phyloP scores from a whole-genome alignment of 768 basidiomycete species.

The Pleurotus platypus region DNA sequence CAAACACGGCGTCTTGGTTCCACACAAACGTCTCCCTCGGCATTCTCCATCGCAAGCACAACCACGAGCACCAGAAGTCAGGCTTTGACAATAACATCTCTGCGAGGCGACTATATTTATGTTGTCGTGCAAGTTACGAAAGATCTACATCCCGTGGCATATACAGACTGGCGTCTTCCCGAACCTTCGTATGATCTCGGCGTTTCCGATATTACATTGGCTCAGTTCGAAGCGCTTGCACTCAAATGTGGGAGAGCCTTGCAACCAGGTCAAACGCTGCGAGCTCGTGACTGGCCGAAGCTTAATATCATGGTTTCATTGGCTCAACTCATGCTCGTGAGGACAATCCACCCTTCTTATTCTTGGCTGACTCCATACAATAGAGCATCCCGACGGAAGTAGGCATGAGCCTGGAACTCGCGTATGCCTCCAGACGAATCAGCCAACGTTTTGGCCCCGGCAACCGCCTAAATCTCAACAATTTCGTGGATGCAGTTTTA shows the following conservation, averaged over 20 bases:
- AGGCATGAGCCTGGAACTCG: slow-evolving; percentile 82
- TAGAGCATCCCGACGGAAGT: slow-evolving; percentile 59
- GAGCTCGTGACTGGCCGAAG: slow-evolving; percentile 44
- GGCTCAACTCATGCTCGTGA: slow-evolving; percentile 70
- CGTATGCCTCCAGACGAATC: slow-evolving; percentile 60
- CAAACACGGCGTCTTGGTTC: slow-evolving; percentile 48
- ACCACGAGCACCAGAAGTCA: slow-evolving; percentile 42
- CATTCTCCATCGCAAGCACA: slow-evolving; percentile 44
- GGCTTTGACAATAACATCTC: slow-evolving; percentile 81
- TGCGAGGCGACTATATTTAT: slow-evolving; percentile 86
- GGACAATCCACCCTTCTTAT: slow-evolving; percentile 16
- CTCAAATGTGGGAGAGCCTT: slow-evolving; percentile 42
- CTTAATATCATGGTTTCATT: slow-evolving; percentile 66
- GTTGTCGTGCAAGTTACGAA: slow-evolving; percentile 88
- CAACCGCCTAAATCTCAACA: slow-evolving; percentile 68
- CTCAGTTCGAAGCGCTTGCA: slow-evolving; percentile 75
- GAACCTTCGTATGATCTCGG: slow-evolving; percentile 69
- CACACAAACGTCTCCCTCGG: slow-evolving; percentile 69
- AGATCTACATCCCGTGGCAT: slow-evolving; percentile 88
- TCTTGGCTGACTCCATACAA: slow-evolving; percentile 8
- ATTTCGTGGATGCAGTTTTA: slow-evolving; percentile 80
- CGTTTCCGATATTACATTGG: slow-evolving; percentile 80
- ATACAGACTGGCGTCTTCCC: slow-evolving; percentile 72
- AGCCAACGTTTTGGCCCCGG: slow-evolving; percentile 39
- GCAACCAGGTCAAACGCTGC: slow-evolving; percentile 18